Evolutionary conservation across 2,329 filamentous ascomycete species (phyloP), one percentile per base, ranked within the genome.

Genomic region (Colletotrichum musae): DNA sequence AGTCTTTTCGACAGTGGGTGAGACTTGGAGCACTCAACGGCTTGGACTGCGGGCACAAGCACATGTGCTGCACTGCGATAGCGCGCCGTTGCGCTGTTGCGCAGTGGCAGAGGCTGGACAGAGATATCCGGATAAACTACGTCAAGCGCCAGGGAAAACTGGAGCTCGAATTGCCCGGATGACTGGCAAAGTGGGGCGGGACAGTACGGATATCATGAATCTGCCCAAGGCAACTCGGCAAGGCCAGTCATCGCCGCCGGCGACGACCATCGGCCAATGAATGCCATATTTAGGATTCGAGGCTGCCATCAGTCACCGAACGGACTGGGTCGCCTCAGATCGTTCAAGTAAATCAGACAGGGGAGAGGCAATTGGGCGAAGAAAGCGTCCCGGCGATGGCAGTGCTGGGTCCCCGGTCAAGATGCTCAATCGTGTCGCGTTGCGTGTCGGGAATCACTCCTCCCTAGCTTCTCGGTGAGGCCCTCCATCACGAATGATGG

Each of bases 381-480:
- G 2, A 24, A 36, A 36, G 32, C 6, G 32, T 9, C 7, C 32
- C 32, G 10, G 32, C 32, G 9, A 47, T 54, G 59, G 59, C 59
- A n/a, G 50, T 62, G 48, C 54, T 12, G 41, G 32, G 4, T 3
- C 32, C 32, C 32, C 32, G 32, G 32, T 36, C 32, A 36, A 36
- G 32, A 36, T 36, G 32, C 32, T 7, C 10, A 36, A 36, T 36
- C 32, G 32, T 10, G 9, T 36, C 32, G 32, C 6, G 32, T 36
- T 36, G 32, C 32, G 32, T 70, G 67, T 70, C 45, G 67, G 67
- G 57, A 70, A 67, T 61, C 62, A 54, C 41, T 58, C 67, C 67
- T 45, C 54, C 51, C 43, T 56, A 51, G 43, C 56, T 70, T 67
- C 67, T 70, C 62, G 62, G 62, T 70, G 56, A 70, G 9, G 32